Evolutionary conservation across 179 eudicot genomes (phyloP).

Genomic region (Spergularia azorica): DNA sequence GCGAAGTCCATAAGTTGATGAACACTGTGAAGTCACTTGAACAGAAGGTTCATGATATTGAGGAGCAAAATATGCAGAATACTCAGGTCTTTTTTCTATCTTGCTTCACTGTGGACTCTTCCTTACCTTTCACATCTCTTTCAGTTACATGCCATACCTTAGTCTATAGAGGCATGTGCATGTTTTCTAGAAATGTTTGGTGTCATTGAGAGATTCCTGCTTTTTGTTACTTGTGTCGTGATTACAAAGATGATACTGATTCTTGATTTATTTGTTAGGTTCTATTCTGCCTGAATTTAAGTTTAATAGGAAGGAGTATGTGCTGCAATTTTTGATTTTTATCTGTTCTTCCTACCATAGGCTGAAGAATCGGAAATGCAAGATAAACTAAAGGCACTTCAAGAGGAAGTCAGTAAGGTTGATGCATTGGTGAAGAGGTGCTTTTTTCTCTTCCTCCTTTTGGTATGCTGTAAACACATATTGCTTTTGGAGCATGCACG

Average conservation of each 20-base stretch:
- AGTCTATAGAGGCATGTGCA: neutral
- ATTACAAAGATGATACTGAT: neutral
- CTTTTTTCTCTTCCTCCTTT: conserved; percentile 2
- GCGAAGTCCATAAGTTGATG: conserved; percentile 44
- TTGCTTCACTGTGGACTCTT: neutral
- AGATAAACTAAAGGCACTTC: conserved; percentile 62
- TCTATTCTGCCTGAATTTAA: conserved; percentile 1
- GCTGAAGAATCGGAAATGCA: conserved; percentile 84
- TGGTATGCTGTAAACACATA: neutral
- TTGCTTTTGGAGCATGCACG: neutral
- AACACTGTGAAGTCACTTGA: conserved; percentile 47
- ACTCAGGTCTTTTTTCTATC: conserved; percentile 64
- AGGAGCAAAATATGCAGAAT: conserved; percentile 60
- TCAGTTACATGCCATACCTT: neutral
- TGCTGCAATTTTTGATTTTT: conserved; percentile 8
- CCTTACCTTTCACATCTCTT: neutral
- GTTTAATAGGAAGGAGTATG: neutral
- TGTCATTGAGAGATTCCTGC: neutral
- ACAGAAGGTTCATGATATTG: conserved; percentile 56
- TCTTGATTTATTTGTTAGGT: neutral
- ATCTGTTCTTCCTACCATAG: conserved; percentile 32
- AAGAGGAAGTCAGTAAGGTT: conserved; percentile 50
- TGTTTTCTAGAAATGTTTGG: neutral
- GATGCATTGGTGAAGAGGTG: conserved; percentile 56
- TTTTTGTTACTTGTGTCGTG: neutral